Evolutionary conservation across 345 rosid species (phyloP).

Genomic region (Eucalyptus polybractea): DNA sequence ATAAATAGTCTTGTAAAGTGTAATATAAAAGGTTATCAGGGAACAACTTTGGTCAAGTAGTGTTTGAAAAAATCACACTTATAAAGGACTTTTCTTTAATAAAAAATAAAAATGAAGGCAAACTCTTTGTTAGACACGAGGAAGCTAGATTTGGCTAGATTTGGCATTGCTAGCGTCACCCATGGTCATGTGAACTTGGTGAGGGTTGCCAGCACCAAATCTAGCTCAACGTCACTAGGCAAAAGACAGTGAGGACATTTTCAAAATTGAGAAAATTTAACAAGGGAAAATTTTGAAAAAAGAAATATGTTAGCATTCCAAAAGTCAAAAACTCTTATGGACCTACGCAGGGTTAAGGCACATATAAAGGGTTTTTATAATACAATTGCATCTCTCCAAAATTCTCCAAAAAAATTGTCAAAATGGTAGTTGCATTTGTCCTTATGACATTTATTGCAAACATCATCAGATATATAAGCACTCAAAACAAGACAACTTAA

Average conservation of each 20-base stretch:
- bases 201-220: neutral
- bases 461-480: neutral
- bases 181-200: neutral
- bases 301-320: neutral
- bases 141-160: neutral
- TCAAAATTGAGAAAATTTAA: neutral
- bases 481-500: neutral
- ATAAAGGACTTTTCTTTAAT: neutral
- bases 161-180: neutral
- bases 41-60: neutral
- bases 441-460: neutral
- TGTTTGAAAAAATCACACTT: neutral
- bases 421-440: neutral
- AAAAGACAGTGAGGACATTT: neutral
- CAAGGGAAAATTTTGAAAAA: neutral
- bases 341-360: neutral
- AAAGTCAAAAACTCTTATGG: neutral
- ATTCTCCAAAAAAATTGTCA: neutral
- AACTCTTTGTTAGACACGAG: neutral
- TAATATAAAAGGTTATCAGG: neutral
- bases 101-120: neutral
- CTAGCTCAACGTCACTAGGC: neutral
- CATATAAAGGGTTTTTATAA: neutral
- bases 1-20: neutral
- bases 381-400: neutral